Percentiles rank a stretch among this genome's conserved stretches.
Conservation (phyloP, 1,284 basidiomycete genomes). For the Ustilago shanxiensis region DNA sequence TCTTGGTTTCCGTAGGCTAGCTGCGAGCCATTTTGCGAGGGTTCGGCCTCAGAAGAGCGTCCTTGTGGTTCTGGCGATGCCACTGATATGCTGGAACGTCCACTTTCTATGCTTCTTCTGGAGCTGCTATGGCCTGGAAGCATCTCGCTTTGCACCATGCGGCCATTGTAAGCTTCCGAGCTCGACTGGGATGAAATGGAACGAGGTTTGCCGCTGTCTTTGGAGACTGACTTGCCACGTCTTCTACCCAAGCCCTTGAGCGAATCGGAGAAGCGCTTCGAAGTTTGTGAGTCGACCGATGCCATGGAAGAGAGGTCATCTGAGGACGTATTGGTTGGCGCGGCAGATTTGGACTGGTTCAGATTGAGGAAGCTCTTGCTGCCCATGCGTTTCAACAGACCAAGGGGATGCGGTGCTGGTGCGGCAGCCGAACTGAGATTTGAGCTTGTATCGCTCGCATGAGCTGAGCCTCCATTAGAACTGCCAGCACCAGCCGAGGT, state of each 20-base stretch:
- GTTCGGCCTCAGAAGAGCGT: constrained; percentile 25
- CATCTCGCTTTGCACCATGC: constrained; percentile 20
- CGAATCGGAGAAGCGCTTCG: constrained; percentile 40
- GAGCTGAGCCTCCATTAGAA: constrained; percentile 2
- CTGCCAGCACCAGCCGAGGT: constrained; percentile 1
- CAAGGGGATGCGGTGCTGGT: constrained; percentile 18
- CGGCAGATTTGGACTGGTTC: constrained; percentile 22
- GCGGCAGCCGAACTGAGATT: not conserved
- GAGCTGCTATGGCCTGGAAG: constrained; percentile 2
- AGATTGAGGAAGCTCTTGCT: constrained; percentile 49
- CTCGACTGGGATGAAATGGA: constrained; percentile 32
- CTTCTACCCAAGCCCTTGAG: constrained; percentile 33
- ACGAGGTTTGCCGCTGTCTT: constrained; percentile 12
- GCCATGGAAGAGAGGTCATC: constrained; percentile 30
- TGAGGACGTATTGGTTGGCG: constrained; percentile 19
- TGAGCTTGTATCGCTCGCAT: not conserved
- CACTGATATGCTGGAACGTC: constrained; percentile 22
- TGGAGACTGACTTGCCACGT: constrained; percentile 33
- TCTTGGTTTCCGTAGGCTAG: constrained; percentile 13
- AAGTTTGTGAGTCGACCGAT: constrained; percentile 31
- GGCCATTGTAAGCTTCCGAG: constrained; percentile 23
- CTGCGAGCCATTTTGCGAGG: not conserved
- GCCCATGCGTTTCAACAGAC: constrained; percentile 46
- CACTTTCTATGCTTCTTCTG: constrained; percentile 39
- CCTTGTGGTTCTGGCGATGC: constrained; percentile 19